Evolutionary conservation across 306 rosid species (phyloP).

Genomic region (Gleditsia sinensis): DNA sequence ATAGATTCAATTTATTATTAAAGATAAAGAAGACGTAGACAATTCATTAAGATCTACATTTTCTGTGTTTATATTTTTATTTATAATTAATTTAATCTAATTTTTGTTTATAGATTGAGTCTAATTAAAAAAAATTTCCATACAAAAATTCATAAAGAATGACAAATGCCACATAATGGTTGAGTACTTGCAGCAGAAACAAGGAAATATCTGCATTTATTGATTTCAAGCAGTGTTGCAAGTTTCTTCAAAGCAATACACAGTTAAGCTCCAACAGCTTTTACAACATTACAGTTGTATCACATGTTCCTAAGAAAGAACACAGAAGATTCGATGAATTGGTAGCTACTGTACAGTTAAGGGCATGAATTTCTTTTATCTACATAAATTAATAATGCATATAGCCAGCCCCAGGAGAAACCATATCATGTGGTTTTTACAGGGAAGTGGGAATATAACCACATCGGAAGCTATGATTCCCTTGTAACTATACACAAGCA

Average conservation of each 20-base stretch:
- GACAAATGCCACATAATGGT: background rate
- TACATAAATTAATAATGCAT: background rate
- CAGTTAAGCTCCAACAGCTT: background rate
- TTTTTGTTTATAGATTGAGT: too few relatives aligned
- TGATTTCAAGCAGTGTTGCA: background rate
- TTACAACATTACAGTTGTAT: background rate
- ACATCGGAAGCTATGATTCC: background rate
- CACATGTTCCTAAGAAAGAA: background rate
- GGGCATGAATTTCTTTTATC: background rate
- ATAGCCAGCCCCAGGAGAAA: background rate
- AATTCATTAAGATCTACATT: too few relatives aligned
- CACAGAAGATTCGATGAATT: background rate
- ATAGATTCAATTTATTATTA: too few relatives aligned
- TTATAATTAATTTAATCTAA: too few relatives aligned
- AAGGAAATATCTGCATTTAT: background rate
- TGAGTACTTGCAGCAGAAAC: conserved; percentile 15
- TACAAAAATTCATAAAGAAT: background rate
- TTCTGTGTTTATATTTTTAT: too few relatives aligned
- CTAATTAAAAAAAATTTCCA: too few relatives aligned
- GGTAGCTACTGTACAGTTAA: background rate
- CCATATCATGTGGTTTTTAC: conserved; percentile 7
- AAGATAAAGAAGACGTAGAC: too few relatives aligned
- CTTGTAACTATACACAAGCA: conserved; percentile 17
- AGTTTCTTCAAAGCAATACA: background rate
- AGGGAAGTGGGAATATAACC: background rate